Evolutionary conservation across 495 filamentous ascomycete species (phyloP), one percentile per base, ranked within the genome.

Genomic region (Podospora comata): DNA sequence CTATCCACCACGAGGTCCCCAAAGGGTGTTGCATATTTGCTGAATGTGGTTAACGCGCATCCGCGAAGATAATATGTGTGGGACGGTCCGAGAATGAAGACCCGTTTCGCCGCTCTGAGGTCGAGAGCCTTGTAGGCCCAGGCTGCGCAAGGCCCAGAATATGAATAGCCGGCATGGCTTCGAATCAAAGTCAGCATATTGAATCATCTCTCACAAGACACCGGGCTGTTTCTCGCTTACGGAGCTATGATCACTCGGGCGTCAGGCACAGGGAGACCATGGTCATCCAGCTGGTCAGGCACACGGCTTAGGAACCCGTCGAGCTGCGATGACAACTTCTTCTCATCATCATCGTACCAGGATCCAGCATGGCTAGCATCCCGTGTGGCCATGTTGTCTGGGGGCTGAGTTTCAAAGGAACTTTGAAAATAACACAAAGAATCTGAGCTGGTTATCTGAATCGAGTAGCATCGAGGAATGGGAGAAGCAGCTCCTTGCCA

Each of bases 81-180:
- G 6, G 95, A 97, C 20, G 95, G 95, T 0, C 96, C 96, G 61
- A 99, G 86, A 61, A 99, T 82, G 78, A 99, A 98, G 72, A 99
- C 86, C 9, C 94, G 89, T 81, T 96, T 96, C 27, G 90, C 90
- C 60, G 72, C 72, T 20, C 89, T 89, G 56, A 97, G 82, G 78
- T 99, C 94, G 65, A 96, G 88, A 4, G 88, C 85, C 76, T 92
- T 94, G 81, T 99, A 99, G 58, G 95, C 95, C 87, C 92, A 97
- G 60, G 93, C 95, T 62, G 96, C 94, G 70, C 92, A 92, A 30
- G 93, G 88, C 34, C 95, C 95, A 18, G 94, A 98, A 80, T 97
- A 99, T 3, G 91, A 85, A 83, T 97, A 99, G 32, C 95, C 96
- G 65, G 96, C 95, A 78, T 99, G 95, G 68, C 95, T 98, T 54